Evolutionary conservation across 2,329 filamentous ascomycete genomes (phyloP).

Genomic region (Stemphylium lycopersici): DNA sequence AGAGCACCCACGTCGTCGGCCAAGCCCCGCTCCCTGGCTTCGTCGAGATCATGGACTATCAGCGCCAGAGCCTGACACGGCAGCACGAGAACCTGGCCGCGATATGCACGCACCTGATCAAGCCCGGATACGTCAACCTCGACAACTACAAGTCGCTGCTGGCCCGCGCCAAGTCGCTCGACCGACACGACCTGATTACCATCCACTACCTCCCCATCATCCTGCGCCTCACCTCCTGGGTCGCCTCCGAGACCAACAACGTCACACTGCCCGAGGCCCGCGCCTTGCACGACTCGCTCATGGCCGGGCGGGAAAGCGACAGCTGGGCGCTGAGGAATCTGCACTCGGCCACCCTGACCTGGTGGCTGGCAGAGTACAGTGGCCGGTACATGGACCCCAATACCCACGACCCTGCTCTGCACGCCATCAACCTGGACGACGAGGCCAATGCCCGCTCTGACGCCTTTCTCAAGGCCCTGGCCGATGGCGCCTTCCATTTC

Average conservation of each 20-base stretch:
- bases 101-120: constrained; percentile 79
- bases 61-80: constrained; percentile 77
- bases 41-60: constrained; percentile 79
- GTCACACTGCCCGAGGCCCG: constrained; percentile 71
- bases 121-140: constrained; percentile 71
- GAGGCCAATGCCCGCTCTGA: constrained; percentile 75
- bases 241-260: constrained; percentile 75
- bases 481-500: constrained; percentile 92
- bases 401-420: constrained; percentile 55
- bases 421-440: constrained; percentile 65
- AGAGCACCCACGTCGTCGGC: constrained; percentile 76
- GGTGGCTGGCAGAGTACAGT: constrained; percentile 94
- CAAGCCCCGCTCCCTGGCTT: constrained; percentile 68
- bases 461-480: constrained; percentile 75
- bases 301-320: constrained; percentile 68
- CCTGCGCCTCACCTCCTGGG: constrained; percentile 75
- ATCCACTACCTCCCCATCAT: constrained; percentile 85
- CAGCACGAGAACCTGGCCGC: constrained; percentile 89
- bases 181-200: constrained; percentile 75
- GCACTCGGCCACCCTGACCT: constrained; percentile 77
- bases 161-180: constrained; percentile 68
- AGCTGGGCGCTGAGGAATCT: constrained; percentile 76
- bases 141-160: constrained; percentile 78
- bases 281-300: constrained; percentile 71
- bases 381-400: constrained; percentile 82